Base-by-base conservation (phyloP, 2,329 filamentous ascomycete species). In the Exserohilum turcica region DNA sequence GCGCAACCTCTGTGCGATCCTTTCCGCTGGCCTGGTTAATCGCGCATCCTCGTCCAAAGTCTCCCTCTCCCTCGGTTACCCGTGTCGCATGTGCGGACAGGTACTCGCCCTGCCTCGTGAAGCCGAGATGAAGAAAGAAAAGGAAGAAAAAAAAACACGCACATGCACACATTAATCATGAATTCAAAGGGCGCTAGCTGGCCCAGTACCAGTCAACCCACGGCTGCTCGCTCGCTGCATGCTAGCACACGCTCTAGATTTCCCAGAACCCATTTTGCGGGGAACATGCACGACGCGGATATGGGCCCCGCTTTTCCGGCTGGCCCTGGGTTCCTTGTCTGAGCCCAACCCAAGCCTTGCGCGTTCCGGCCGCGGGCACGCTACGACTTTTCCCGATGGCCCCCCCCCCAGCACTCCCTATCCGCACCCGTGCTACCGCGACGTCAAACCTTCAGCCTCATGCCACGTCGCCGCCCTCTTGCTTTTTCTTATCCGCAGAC, bases 321-420 rank as follows among this genome's bases (percentile, higher is more conserved):
- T 53, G 38, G 42, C 37, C 37, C 56, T 54, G 45, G 43, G 35
- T 52, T 44, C 38, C 45, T 43, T 32, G 38, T 15, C 19, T 21
- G 24, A 43, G 37, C 40, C 50, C 45, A 29, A 21, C 28, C 28
- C 38, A 43, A 47, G 48, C 48, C 50, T 31, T 49, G 50, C 45
- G 49, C 46, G 47, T 60, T 53, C 62, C 58, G 63, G 67, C 67
- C 65, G 64, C 65, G 63, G 65, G 63, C 59, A 54, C 48, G 52
- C 52, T 61, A 64, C 63, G 65, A 61, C 43, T 67, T 62, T 52
- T 56, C 60, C 66, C 65, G 66, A 64, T 2, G 44, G n/a, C n/a
- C n/a, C n/a, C n/a, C n/a, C n/a, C 35, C 38, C 53, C 36, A 61
- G 40, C n/a, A 32, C 31, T 21, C 32, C 31, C 36, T 9, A 48